Conservation (phyloP, 345 rosid genomes). For the Eucalyptus polyanthemos region DNA sequence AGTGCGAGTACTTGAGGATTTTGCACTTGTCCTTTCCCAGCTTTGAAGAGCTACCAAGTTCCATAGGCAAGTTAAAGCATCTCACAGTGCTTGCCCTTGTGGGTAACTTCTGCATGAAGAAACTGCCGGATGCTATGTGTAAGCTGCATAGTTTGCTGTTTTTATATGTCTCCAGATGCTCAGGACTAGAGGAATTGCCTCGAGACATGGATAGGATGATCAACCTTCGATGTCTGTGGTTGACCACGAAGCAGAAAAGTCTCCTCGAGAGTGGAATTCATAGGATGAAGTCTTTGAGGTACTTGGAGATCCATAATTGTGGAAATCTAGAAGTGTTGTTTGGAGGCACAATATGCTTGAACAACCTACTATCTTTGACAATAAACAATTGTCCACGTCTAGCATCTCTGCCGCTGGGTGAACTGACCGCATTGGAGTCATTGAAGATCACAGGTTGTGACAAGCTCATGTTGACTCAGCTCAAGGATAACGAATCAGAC, state of each 20-base stretch:
- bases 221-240: not conserved
- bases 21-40: not conserved
- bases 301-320: not conserved
- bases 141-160: not conserved
- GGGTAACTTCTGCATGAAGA: not conserved
- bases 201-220: not conserved
- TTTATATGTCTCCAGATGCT: not conserved
- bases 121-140: not conserved
- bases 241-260: not conserved
- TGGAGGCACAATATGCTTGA: rapidly evolving
- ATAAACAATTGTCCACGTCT: not conserved
- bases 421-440: not conserved
- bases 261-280: not conserved
- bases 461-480: not conserved
- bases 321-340: not conserved
- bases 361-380: not conserved
- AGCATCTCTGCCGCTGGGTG: not conserved
- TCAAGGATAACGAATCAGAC: rapidly evolving
- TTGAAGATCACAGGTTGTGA: not conserved
- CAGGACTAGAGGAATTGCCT: not conserved
- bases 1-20: not conserved
- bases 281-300: not conserved
- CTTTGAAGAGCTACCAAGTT: not conserved
- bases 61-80: not conserved
- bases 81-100: not conserved